Conservation (phyloP, 208 protist genomes). For the Crithidia thermophila region DNA sequence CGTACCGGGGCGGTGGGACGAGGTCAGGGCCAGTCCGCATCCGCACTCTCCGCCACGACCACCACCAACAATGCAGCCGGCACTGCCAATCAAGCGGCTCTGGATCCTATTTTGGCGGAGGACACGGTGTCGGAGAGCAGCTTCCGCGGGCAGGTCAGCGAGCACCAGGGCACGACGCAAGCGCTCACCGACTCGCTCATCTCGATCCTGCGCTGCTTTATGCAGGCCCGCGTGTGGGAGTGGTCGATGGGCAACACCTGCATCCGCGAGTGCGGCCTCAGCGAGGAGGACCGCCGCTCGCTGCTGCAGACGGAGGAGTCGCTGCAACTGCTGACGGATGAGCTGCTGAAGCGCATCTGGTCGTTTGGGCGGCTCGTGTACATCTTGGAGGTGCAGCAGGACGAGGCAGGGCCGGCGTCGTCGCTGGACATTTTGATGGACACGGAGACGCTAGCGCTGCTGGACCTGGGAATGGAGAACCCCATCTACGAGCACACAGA, state of each 20-base stretch:
- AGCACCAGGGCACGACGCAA: conserved; percentile 22
- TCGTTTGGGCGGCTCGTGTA: conserved; percentile 2
- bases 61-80: too few relatives aligned
- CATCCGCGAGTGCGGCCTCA: conserved; percentile 33
- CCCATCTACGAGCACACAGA: conserved; percentile 18
- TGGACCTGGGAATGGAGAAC: conserved; percentile 10
- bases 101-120: conserved; percentile 16
- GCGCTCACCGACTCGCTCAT: conserved; percentile 23
- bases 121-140: conserved; percentile 26
- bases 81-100: too few relatives aligned
- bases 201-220: conserved; percentile 27
- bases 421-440: conserved; percentile 36
- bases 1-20: not conserved
- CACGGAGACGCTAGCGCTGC: conserved; percentile 20
- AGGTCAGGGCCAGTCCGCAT: too few relatives aligned
- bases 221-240: conserved; percentile 39
- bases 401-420: conserved; percentile 13
- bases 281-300: conserved; percentile 22
- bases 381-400: conserved; percentile 31
- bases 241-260: conserved; percentile 52
- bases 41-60: too few relatives aligned
- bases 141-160: conserved; percentile 36
- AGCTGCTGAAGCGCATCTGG: conserved; percentile 10
- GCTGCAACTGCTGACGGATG: conserved; percentile 36
- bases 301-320: conserved; percentile 29